phyloP scores from a whole-genome alignment of 164 flowering plant species.

The Magnolia kwangsiensis region DNA sequence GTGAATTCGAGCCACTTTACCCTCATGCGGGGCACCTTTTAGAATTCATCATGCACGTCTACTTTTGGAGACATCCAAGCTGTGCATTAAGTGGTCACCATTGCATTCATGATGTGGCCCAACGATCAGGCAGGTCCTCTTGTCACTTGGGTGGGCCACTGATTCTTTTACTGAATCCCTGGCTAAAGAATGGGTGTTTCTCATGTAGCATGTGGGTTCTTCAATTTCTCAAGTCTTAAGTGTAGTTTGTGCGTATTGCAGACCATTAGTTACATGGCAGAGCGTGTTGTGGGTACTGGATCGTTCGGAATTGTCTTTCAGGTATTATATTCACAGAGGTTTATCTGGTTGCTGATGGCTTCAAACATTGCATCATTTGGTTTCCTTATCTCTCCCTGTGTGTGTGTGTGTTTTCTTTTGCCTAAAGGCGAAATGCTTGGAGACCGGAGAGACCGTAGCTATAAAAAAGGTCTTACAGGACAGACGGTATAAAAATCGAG shows the following conservation, averaged over 20 bases:
- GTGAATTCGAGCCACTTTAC: no score
- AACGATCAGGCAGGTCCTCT: neutral
- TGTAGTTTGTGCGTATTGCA: constrained; percentile 22
- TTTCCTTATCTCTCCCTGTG: neutral
- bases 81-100: neutral
- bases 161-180: neutral
- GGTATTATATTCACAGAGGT: neutral
- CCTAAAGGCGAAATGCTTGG: constrained; percentile 86
- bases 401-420: neutral
- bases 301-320: constrained; percentile 82
- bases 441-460: constrained; percentile 87
- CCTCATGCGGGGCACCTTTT: no score
- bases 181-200: neutral
- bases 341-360: neutral
- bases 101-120: neutral
- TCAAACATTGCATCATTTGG: neutral
- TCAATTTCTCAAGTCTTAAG: neutral
- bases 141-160: neutral
- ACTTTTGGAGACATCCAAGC: neutral
- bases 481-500: constrained; percentile 90
- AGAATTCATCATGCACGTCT: no score
- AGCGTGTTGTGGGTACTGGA: constrained; percentile 93
- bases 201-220: neutral
- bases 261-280: constrained; percentile 98
- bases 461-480: constrained; percentile 95